phyloP scores from a whole-genome alignment of 352 stramenopile species.

The Phytophthora syringae region DNA sequence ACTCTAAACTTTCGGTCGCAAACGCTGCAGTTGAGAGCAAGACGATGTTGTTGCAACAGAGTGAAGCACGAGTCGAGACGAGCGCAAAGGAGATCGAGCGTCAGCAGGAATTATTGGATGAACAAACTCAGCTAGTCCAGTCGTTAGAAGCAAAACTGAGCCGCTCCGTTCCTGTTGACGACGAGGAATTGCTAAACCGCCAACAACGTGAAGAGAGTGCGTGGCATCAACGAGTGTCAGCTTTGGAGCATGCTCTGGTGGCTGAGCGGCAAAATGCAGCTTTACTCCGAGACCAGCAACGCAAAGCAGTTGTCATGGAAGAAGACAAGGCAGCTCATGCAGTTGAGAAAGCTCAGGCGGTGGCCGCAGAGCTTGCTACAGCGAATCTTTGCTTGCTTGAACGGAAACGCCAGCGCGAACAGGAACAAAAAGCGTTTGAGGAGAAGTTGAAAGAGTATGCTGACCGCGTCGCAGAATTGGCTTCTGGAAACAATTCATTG shows the following conservation, averaged over 20 bases:
- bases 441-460: conserved; percentile 8
- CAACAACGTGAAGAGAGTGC: conserved; percentile 54
- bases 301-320: conserved; percentile 39
- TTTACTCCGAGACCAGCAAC: conserved; percentile 51
- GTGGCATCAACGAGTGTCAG: conserved; percentile 68
- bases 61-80: conserved; percentile 27
- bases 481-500: conserved; percentile 12
- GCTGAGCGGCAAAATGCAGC: conserved; percentile 46
- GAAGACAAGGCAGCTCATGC: conserved; percentile 56
- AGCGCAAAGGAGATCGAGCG: conserved; percentile 43
- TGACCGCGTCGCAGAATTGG: conserved; percentile 9
- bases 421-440: conserved; percentile 42
- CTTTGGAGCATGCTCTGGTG: conserved; percentile 59
- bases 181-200: conserved; percentile 49
- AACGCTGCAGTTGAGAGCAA: conserved; percentile 13
- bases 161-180: conserved; percentile 52
- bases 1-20: conserved; percentile 14
- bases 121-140: conserved; percentile 56
- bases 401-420: conserved; percentile 67
- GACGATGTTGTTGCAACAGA: conserved; percentile 27
- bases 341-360: conserved; percentile 40
- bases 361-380: conserved; percentile 63
- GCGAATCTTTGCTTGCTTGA: conserved; percentile 79
- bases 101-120: conserved; percentile 30
- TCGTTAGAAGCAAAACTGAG: conserved; percentile 59